A percentile compares a stretch with the other conserved stretches of the same genome.
Conservation (phyloP, 768 basidiomycete genomes). For the Tremella yokohamensis region DNA sequence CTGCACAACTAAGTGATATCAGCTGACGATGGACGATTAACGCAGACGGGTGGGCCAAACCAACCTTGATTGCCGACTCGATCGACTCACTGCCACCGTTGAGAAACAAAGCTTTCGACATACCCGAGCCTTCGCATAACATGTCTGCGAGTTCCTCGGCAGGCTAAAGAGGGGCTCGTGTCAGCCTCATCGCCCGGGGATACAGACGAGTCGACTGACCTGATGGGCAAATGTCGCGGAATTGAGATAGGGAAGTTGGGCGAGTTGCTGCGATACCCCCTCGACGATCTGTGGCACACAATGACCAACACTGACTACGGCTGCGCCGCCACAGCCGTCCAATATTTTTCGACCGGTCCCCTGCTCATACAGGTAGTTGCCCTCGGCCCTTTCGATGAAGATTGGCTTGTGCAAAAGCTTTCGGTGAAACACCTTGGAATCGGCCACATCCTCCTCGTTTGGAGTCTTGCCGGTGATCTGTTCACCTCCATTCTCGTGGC, state of each 20-base stretch:
- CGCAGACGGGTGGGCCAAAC: neutral
- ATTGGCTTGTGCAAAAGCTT: slow-evolving; percentile 16
- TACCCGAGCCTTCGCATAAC: slow-evolving; percentile 63
- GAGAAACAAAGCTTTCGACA: slow-evolving; percentile 66
- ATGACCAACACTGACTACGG: slow-evolving; percentile 74
- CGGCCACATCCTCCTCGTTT: too few species aligned
- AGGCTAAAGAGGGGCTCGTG: slow-evolving; percentile 54
- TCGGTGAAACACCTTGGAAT: slow-evolving; percentile 17
- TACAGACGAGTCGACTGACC: neutral
- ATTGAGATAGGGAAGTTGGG: slow-evolving; percentile 4
- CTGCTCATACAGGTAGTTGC: slow-evolving; percentile 68
- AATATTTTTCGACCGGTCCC: slow-evolving; percentile 63
- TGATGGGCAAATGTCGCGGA: slow-evolving; percentile 12
- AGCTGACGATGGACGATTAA: neutral
- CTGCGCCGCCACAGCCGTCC: slow-evolving; percentile 81
- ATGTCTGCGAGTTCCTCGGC: slow-evolving; percentile 73
- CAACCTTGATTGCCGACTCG: slow-evolving; percentile 74
- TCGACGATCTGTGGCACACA: slow-evolving; percentile 64
- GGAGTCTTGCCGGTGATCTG: too few species aligned
- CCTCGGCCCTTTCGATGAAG: slow-evolving; percentile 51
- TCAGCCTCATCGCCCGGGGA: neutral
- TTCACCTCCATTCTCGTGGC: too few species aligned
- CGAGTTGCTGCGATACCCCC: slow-evolving; percentile 15
- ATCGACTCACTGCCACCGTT: slow-evolving; percentile 81
- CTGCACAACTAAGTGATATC: slow-evolving; percentile 56